Evolutionary conservation across 1,284 basidiomycete species (phyloP), one percentile per base, ranked within the genome.

Genomic region (Boletus semigastroideus): DNA sequence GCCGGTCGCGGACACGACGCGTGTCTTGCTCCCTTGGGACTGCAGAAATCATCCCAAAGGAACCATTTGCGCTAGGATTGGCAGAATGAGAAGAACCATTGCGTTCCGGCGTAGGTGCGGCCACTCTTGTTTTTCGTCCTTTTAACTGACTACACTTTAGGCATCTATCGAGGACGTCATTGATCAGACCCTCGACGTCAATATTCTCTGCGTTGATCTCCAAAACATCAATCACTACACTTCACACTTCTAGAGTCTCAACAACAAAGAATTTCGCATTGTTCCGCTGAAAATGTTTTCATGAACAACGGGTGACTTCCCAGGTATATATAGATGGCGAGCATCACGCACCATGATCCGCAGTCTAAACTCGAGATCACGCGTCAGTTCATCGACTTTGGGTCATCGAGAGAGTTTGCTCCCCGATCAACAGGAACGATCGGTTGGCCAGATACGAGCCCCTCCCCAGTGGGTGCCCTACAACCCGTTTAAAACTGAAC

Each of bases 181-280:
- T n/a, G 49, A 57, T 6, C 74, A 74, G 48, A 62, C 65, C 7
- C 55, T 74, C 13, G 66, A 72, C 42, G 73, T 69, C 10, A 37
- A 5, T 72, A 67, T 44, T 22, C 22, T 5, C 22, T 3, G 5
- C 22, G 60, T 71, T 19, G 71, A 71, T 37, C 40, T 57, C 17
- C 59, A 64, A 34, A 46, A 45, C 59, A 65, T 41, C 51, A 60
- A 66, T 58, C 42, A 0, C 54, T 36, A 5, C 0, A 3, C 1
- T 8, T 34, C 1, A 2, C 17, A 10, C 14, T 16, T 4, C 2
- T 4, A 5, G 16, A 10, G n/a, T 22, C 12, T 49, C 22, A 10
- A 54, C 5, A 7, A 14, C 3, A 19, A 22, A 27, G 2, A 5
- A 22, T 12, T 3, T 13, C 68, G 71, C 12, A 72, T 42, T 61